These are phyloP conservation scores for Dryas integrifolia DNA, from an alignment of 331 rosid genomes.

Conservation along the genomic window DNA sequence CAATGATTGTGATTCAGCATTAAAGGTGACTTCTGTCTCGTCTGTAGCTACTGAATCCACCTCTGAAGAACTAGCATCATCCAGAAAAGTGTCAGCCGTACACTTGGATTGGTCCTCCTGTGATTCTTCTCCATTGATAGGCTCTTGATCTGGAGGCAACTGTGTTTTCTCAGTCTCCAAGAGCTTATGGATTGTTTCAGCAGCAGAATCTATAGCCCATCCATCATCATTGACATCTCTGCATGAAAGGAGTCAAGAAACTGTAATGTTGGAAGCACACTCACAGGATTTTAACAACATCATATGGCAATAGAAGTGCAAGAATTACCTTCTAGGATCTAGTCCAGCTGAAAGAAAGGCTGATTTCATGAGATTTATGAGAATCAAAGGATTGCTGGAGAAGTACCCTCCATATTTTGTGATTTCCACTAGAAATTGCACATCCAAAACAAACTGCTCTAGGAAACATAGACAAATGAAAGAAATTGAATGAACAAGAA, in stretches of 20 bases:
- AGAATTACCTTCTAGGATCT: constrained; percentile 53
- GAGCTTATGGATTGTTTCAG: constrained; percentile 47
- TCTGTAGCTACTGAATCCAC: constrained; percentile 24
- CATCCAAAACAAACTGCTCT: constrained; percentile 60
- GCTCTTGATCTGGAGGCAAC: constrained; percentile 24
- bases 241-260: constrained; percentile 12
- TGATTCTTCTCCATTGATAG: constrained; percentile 7
- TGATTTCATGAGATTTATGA: constrained; percentile 57
- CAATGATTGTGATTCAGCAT: constrained; percentile 25
- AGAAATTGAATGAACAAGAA: constrained; percentile 15
- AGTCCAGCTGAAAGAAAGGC: constrained; percentile 51
- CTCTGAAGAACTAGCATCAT: constrained; percentile 27
- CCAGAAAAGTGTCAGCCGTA: constrained; percentile 21
- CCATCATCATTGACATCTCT: constrained; percentile 46
- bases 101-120: neutral
- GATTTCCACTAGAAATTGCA: constrained; percentile 68
- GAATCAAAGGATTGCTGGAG: constrained; percentile 46
- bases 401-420: constrained; percentile 61
- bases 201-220: constrained; percentile 46
- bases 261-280: neutral
- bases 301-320: neutral
- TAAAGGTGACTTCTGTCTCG: constrained; percentile 23
- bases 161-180: constrained; percentile 48
- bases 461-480: constrained; percentile 25
- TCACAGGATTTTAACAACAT: neutral